These are phyloP conservation scores for Clonostachys byssicola DNA, from an alignment of 2,329 filamentous ascomycete species.

Conservation along the genomic window DNA sequence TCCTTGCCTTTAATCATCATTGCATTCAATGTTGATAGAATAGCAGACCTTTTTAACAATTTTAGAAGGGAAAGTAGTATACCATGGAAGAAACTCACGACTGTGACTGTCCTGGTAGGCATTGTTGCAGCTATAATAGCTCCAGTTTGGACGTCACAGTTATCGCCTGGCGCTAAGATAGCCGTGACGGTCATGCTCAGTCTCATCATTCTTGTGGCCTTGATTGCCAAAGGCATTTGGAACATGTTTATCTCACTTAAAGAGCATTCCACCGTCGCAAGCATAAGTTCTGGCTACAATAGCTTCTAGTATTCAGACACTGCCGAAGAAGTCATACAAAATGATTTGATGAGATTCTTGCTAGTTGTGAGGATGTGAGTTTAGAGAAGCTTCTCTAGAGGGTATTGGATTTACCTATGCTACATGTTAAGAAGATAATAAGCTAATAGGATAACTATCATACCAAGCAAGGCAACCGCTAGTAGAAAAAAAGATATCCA, in stretches of 20 bases:
- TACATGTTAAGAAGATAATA: too few species aligned
- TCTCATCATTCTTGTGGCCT: background rate
- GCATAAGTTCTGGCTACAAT: too few species aligned
- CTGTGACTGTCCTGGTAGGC: background rate
- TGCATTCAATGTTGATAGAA: background rate
- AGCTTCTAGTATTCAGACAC: too few species aligned
- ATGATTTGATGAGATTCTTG: too few species aligned
- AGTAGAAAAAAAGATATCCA: slow-evolving; percentile 95
- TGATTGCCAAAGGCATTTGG: background rate
- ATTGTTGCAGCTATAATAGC: background rate
- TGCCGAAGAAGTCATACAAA: too few species aligned
- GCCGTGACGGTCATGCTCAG: background rate
- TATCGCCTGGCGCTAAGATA: background rate
- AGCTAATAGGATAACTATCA: slow-evolving; percentile 66
- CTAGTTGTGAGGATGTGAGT: too few species aligned
- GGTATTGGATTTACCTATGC: too few species aligned
- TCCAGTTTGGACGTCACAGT: background rate
- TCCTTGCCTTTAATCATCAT: background rate
- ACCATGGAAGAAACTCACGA: background rate
- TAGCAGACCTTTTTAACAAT: background rate
- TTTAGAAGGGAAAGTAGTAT: background rate
- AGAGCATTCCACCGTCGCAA: too few species aligned
- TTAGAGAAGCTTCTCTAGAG: too few species aligned
- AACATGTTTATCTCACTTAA: background rate
- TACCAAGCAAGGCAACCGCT: slow-evolving; percentile 89